phyloP scores from a whole-genome alignment of 1,284 basidiomycete genomes.

The Cryptococcus sp. region DNA sequence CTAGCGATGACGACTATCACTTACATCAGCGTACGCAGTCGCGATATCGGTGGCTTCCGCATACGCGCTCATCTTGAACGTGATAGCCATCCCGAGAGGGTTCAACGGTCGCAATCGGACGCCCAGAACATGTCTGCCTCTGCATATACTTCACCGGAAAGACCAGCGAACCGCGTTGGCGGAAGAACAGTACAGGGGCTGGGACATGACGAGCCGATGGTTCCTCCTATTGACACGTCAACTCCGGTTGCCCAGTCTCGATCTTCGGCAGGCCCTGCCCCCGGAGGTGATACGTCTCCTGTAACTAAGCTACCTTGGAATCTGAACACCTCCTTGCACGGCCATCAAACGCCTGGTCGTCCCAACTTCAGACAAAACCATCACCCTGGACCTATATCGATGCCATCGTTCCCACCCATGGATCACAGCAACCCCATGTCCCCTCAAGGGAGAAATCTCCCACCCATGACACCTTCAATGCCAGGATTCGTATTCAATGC shows the following conservation, averaged over 20 bases:
- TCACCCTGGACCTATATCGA: conserved; percentile 48
- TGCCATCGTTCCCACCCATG: conserved; percentile 42
- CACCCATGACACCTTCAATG: conserved; percentile 55
- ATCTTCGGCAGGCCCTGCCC: too few species aligned
- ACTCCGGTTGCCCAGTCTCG: neutral
- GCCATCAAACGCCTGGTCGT: neutral
- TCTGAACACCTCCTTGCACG: conserved; percentile 21
- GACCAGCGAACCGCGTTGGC: too few species aligned
- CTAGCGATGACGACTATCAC: neutral
- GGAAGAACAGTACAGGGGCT: too few species aligned
- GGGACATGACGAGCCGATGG: too few species aligned
- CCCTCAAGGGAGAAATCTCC: conserved; percentile 46
- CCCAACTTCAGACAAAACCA: conserved; percentile 27
- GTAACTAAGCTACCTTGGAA: conserved; percentile 21
- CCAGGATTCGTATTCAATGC: conserved; percentile 54
- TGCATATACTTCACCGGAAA: too few species aligned
- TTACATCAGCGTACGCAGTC: conserved; percentile 17
- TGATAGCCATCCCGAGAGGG: conserved; percentile 20
- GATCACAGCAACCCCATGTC: conserved; percentile 39
- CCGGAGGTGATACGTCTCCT: conserved; percentile 5
- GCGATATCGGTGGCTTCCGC: conserved; percentile 45
- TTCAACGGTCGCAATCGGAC: neutral
- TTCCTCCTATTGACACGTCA: conserved; percentile 12
- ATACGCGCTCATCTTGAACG: conserved; percentile 49
- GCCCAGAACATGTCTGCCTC: neutral